phyloP scores from a whole-genome alignment of 164 flowering plant species.

The Sextonia rubra region DNA sequence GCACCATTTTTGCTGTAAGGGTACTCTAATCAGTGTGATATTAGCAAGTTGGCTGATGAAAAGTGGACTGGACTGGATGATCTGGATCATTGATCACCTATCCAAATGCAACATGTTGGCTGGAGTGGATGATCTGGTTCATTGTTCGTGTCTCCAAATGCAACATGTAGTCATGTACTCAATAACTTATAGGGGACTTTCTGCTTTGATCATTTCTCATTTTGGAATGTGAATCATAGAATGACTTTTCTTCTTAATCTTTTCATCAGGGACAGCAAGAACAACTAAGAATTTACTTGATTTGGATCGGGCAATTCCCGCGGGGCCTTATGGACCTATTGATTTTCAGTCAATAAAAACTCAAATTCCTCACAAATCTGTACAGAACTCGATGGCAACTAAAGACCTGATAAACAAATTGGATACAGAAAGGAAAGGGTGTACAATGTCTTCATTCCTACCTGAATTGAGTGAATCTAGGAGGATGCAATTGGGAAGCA shows the following conservation, averaged over 20 bases:
- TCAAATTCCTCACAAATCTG: constrained; percentile 1
- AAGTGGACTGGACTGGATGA: background rate
- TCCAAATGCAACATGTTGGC: background rate
- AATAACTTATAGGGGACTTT: too few relatives aligned
- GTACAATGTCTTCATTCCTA: background rate
- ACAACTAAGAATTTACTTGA: constrained; percentile 42
- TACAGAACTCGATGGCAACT: background rate
- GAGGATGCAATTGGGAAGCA: background rate
- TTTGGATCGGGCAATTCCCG: constrained; percentile 37
- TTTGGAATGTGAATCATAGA: background rate
- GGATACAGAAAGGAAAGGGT: background rate
- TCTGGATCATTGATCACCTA: background rate
- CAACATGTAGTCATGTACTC: background rate
- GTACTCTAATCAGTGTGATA: background rate
- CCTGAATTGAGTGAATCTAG: background rate
- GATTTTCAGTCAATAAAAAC: background rate
- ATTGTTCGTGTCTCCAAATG: background rate
- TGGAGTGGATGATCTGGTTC: background rate
- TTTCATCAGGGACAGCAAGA: constrained; percentile 48
- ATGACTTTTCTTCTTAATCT: background rate
- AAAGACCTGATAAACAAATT: background rate
- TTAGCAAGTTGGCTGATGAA: too few relatives aligned
- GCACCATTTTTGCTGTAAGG: background rate
- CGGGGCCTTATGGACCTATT: constrained; percentile 17
- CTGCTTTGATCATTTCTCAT: background rate